phyloP scores from a whole-genome alignment of 1,139 yeast species.

The Magnusiomyces fungicola region DNA sequence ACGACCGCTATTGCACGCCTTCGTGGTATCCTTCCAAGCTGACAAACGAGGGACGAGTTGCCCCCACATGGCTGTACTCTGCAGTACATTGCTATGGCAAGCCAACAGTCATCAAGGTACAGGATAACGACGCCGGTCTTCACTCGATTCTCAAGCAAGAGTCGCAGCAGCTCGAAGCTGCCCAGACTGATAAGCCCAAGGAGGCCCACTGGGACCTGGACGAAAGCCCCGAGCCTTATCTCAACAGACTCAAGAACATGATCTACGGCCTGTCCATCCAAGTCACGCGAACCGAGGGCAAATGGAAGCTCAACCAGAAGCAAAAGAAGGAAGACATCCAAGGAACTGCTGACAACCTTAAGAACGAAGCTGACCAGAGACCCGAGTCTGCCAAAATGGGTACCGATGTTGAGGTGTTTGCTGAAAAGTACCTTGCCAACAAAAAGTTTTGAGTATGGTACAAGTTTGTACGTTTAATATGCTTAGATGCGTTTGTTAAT shows the following conservation, averaged over 20 bases:
- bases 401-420: constrained; percentile 7
- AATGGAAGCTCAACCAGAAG: constrained; percentile 57
- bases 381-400: constrained; percentile 6
- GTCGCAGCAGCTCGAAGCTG: constrained; percentile 44
- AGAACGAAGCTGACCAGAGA: constrained; percentile 2
- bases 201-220: constrained; percentile 45
- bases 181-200: constrained; percentile 26
- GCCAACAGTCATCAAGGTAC: constrained; percentile 36
- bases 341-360: constrained; percentile 47
- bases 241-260: constrained; percentile 43
- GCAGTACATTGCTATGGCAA: constrained; percentile 54
- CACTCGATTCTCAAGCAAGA: constrained; percentile 41
- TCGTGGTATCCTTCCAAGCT: constrained; percentile 49
- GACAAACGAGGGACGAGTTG: constrained; percentile 50
- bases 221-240: constrained; percentile 52
- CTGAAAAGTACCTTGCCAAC: constrained; percentile 8
- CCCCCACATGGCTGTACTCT: constrained; percentile 70
- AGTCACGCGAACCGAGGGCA: constrained; percentile 45
- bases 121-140: constrained; percentile 37
- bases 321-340: constrained; percentile 39
- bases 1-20: constrained; percentile 53
- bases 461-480: too few species aligned
- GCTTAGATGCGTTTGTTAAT: too few species aligned
- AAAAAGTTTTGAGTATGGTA: background rate
- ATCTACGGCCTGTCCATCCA: constrained; percentile 55